Evolutionary conservation across 1,284 basidiomycete species (phyloP), one percentile per base, ranked within the genome.

Genomic region (Ceratobasidium theobromae): DNA sequence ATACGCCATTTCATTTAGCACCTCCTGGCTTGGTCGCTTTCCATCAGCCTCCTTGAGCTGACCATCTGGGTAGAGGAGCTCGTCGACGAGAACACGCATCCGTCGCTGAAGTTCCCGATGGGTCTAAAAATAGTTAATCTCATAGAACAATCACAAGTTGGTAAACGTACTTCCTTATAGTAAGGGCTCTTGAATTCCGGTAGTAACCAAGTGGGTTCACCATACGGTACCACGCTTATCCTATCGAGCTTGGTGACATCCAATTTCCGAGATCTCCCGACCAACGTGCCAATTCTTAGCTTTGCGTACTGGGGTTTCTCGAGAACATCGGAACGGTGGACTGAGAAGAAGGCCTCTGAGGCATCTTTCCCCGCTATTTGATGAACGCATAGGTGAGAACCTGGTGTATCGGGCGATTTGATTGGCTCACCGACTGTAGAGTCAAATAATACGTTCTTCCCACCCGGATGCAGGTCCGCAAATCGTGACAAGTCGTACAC

Each of bases 401-500:
- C 81, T 69, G 76, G 73, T 9, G 72, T 76, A 3, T 11, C 35
- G 45, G 8, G 6, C 21, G 28, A 23, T 6, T 23, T 60, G 28
- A 9, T 16, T n/a, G 16, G 12, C 53, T 41, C 33, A 46, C 77
- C 76, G 54, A 79, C 76, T 48, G 79, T 76, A n/a, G 69, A 58
- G 68, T 79, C 78, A 53, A 77, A 71, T 33, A 90, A 77, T 14
- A 88, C 86, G 25, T 80, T 80, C 4, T 79, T 75, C 1, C 88
- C 88, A 38, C 88, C 88, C 0, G 88, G 88, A 73, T 90, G 88
- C 66, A 89, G 73, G 65, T 81, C 77, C 16, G 79, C 82, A 71
- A 89, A 89, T 65, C 81, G 82, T 51, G 81, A 79, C 41, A 89
- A 72, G 71, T 88, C 86, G 69, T 86, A 89, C 49, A 89, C 86